Evolutionary conservation across 2,329 filamentous ascomycete genomes (phyloP), one percentile per base, ranked within the genome.

Genomic region (Pseudonectria foliicola): DNA sequence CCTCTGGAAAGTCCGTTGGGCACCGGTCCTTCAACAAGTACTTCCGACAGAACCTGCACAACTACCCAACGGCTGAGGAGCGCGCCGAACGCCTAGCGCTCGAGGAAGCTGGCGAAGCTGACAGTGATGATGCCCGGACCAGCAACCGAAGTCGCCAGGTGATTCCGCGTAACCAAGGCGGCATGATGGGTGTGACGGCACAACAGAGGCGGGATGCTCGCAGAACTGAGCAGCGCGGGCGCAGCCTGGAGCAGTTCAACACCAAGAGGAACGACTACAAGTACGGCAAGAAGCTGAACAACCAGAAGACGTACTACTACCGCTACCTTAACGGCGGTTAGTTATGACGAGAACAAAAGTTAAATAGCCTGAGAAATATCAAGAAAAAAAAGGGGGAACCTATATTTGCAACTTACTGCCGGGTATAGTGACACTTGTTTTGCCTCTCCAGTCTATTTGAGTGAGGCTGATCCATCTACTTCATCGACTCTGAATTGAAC

Each of bases 1-100:
- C 92, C 2, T 87, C 84, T 4, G 92, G 92, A 34, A 82, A 85
- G 42, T 84, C 85, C 7, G 88, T 93, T 25, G 92, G 92, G 26
- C 92, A 98, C 59, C 79, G 92, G 31, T 92, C 86, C 7, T 65
- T 95, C 35, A 82, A 85, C 55, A 80, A 76, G 48, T 96, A 96
- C 64, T 98, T 80, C 67, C 81, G 86, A 40, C 92, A 98, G 66
- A 96, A 96, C 62, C 70, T 98, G 28, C 80, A 83, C 61, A 85
- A 78, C 59, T 82, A 95, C 58, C 88, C 88, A 2, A 80, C 84
- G 3, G 66, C 80, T 1, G 82, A 84, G 39, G 88, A 95, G 62
- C 81, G 85, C 35, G 71, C 76, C 38, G 73, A 81, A 48, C 79
- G 77, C 49, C 68, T 81, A 39, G 72, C 77, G 5, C 74, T 85